These are phyloP conservation scores for Amylocarpus encephaloides DNA, from an alignment of 2,329 filamentous ascomycete species.

Conservation along the genomic window DNA sequence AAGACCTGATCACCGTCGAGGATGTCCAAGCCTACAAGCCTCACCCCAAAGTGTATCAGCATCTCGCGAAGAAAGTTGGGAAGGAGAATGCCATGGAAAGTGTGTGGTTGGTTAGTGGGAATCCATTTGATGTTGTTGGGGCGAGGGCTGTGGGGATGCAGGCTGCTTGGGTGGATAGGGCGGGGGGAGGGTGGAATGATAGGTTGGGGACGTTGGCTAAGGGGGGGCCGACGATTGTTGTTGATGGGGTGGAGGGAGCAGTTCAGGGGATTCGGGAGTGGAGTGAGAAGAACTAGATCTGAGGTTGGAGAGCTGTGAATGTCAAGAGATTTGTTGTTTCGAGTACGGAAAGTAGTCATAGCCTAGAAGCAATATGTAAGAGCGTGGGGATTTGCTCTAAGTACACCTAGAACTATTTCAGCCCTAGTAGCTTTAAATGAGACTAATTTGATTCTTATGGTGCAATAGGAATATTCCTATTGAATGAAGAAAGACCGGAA, in stretches of 20 bases:
- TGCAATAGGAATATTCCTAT: too few species aligned
- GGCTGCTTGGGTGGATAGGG: slow-evolving; percentile 61
- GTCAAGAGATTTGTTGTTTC: too few species aligned
- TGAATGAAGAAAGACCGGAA: too few species aligned
- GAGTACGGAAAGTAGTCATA: too few species aligned
- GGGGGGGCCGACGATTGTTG: slow-evolving; percentile 47
- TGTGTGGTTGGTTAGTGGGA: slow-evolving; percentile 65
- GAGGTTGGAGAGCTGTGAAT: neutral
- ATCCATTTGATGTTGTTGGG: slow-evolving; percentile 68
- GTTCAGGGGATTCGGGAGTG: slow-evolving; percentile 35
- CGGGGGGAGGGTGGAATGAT: slow-evolving; percentile 58
- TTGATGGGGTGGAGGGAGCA: slow-evolving; percentile 51
- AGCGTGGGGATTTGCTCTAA: too few species aligned
- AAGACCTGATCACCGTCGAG: slow-evolving; percentile 56
- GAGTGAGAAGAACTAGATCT: slow-evolving; percentile 23
- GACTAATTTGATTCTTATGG: too few species aligned
- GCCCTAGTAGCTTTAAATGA: too few species aligned
- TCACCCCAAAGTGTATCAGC: slow-evolving; percentile 51
- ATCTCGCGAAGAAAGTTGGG: slow-evolving; percentile 32
- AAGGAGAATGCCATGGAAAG: slow-evolving; percentile 35
- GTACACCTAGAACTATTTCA: too few species aligned
- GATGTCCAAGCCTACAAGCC: slow-evolving; percentile 58
- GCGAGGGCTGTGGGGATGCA: slow-evolving; percentile 55
- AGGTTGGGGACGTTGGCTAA: slow-evolving; percentile 42
- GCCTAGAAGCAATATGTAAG: too few species aligned